phyloP scores from a whole-genome alignment of 495 filamentous ascomycete species.

The Penicillium argentinense region DNA sequence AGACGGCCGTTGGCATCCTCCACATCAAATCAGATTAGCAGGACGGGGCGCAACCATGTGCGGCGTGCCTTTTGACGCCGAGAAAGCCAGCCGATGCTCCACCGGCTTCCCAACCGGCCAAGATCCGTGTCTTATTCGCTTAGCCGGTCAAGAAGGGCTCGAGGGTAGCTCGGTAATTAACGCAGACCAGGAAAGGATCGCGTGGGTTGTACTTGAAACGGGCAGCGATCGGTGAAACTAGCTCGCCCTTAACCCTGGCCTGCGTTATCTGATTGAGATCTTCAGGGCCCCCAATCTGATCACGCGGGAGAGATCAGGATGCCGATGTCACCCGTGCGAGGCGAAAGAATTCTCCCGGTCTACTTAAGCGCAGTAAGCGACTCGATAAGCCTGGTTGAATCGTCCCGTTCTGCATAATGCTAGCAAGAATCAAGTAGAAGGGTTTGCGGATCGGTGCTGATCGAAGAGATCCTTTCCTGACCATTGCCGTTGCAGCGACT shows the following conservation, averaged over 20 bases:
- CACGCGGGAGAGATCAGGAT: no score
- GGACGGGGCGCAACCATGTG: not conserved
- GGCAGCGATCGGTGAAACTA: slow-evolving; percentile 1
- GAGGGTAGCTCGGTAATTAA: not conserved
- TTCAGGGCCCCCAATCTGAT: no score
- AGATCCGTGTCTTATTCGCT: slow-evolving; percentile 2
- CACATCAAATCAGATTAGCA: not conserved
- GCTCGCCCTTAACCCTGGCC: not conserved
- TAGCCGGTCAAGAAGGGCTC: not conserved
- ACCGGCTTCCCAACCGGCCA: slow-evolving; percentile 8
- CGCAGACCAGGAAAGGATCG: not conserved
- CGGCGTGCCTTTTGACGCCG: not conserved
- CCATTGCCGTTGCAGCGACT: not conserved
- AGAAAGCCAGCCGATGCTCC: not conserved
- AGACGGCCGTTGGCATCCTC: not conserved
- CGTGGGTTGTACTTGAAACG: slow-evolving; percentile 1
- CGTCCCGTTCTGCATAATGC: not conserved
- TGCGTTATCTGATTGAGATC: slow-evolving; percentile 16
- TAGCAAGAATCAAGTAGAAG: not conserved
- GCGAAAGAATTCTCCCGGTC: no score
- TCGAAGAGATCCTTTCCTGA: not conserved
- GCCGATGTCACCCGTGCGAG: no score
- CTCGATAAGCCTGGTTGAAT: not conserved
- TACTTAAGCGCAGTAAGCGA: no score
- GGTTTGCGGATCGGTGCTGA: not conserved